Conservation (phyloP, 108 stramenopile genomes). For the Aureococcus anophagefferens region DNA sequence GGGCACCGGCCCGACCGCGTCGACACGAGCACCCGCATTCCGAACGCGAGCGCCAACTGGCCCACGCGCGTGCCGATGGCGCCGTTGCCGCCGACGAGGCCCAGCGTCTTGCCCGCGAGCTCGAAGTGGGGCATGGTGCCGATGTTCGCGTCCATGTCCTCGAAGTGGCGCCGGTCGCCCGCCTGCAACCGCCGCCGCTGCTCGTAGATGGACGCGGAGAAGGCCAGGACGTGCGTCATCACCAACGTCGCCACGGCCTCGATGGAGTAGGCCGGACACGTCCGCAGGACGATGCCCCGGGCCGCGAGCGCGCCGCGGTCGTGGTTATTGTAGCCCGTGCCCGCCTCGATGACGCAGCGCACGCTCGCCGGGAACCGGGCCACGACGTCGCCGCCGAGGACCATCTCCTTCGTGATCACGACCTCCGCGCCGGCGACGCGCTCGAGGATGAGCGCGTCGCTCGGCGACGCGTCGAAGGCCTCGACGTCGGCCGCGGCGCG, state of each 20-base stretch:
- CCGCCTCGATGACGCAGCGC: constrained; percentile 66
- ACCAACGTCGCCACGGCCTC: constrained; percentile 74
- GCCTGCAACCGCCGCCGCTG: constrained; percentile 57
- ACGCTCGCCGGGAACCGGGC: constrained; percentile 50
- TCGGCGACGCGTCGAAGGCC: too few species aligned
- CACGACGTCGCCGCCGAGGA: constrained; percentile 38
- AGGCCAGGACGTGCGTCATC: constrained; percentile 71
- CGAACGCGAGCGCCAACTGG: constrained; percentile 65
- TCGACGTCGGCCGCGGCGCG: too few species aligned
- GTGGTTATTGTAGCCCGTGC: constrained; percentile 82
- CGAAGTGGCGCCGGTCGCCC: constrained; percentile 56
- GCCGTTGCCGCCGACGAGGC: constrained; percentile 75
- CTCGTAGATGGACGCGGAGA: constrained; percentile 60
- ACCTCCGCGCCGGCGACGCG: constrained; percentile 30
- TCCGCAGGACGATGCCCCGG: constrained; percentile 47
- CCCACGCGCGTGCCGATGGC: constrained; percentile 71
- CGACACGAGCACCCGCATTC: constrained; percentile 68
- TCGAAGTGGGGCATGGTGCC: constrained; percentile 65
- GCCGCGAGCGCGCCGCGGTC: constrained; percentile 42
- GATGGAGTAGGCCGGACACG: constrained; percentile 68
- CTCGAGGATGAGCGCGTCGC: too few species aligned
- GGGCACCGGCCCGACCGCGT: neutral
- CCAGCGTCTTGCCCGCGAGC: constrained; percentile 61
- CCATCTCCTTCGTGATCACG: constrained; percentile 74
- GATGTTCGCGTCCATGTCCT: constrained; percentile 24